phyloP scores from a whole-genome alignment of 1,284 basidiomycete genomes.

The Cryptococcus sp. region DNA sequence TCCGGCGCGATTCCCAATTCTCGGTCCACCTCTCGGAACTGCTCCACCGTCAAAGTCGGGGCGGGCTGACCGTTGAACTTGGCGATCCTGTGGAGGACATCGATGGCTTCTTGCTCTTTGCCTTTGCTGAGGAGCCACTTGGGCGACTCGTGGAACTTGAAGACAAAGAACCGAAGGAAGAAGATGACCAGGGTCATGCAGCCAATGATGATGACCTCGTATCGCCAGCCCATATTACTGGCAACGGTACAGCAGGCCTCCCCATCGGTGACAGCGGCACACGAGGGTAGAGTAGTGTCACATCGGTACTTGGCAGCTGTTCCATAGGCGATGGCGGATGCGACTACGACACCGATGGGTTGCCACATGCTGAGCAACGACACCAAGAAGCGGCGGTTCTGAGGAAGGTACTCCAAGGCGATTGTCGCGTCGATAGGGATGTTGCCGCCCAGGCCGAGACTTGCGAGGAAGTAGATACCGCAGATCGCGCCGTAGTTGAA shows the following conservation, averaged over 20 bases:
- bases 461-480: conserved; percentile 45
- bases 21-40: conserved; percentile 33
- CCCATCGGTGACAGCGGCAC: conserved; percentile 55
- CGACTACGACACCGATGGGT: conserved; percentile 59
- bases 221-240: conserved; percentile 65
- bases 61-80: conserved; percentile 60
- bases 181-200: conserved; percentile 54
- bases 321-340: conserved; percentile 61
- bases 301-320: conserved; percentile 34
- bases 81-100: conserved; percentile 68
- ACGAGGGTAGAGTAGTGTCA: conserved; percentile 30
- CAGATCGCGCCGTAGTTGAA: conserved; percentile 49
- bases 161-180: conserved; percentile 68
- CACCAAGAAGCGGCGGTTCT: conserved; percentile 54
- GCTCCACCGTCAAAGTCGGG: conserved; percentile 48
- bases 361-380: conserved; percentile 51
- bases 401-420: conserved; percentile 62
- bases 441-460: conserved; percentile 57
- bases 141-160: conserved; percentile 72
- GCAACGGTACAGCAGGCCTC: conserved; percentile 55
- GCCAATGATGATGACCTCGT: conserved; percentile 60
- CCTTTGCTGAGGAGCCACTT: conserved; percentile 74
- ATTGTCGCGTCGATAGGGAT: conserved; percentile 73
- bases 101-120: conserved; percentile 68
- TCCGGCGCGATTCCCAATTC: background rate